Conservation (phyloP, 75 land plant species). For the Pseudotsuga menziesii region DNA sequence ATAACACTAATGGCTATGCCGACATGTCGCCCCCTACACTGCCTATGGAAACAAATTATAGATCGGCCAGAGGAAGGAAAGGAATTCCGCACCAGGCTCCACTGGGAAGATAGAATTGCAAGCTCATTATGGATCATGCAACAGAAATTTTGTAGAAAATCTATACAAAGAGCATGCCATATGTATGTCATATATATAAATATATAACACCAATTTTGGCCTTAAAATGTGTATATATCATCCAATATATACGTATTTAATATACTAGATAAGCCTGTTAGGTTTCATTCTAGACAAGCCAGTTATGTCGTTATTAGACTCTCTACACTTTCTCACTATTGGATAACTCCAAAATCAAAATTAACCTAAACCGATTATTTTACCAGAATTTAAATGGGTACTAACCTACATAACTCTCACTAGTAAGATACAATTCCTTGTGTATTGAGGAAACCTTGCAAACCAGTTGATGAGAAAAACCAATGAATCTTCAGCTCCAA, state of each 20-base stretch:
- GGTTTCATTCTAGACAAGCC: too few relatives aligned
- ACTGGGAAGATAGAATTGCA: conserved; percentile 14
- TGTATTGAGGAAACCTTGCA: conserved; percentile 75
- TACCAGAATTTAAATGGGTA: not conserved
- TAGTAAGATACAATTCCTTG: conserved; percentile 74
- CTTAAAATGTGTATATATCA: too few relatives aligned
- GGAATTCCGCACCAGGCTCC: conserved; percentile 83
- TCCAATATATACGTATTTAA: too few relatives aligned
- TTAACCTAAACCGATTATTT: not conserved
- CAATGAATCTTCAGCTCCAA: conserved; percentile 65
- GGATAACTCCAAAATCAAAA: not conserved
- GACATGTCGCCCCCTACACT: conserved; percentile 40
- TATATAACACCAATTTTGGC: too few relatives aligned
- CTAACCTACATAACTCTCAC: conserved; percentile 96
- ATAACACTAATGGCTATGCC: not conserved
- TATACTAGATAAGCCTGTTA: too few relatives aligned
- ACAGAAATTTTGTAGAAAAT: too few relatives aligned
- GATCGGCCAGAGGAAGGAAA: conserved; percentile 53
- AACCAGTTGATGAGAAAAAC: conserved; percentile 70
- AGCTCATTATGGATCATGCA: too few relatives aligned
- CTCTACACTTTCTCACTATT: too few relatives aligned
- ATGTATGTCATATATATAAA: too few relatives aligned
- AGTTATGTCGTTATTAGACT: too few relatives aligned
- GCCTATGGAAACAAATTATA: conserved; percentile 12
- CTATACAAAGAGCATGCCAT: too few relatives aligned